A percentile compares a stretch with the other conserved stretches of the same genome.
Conservation (phyloP, 345 rosid species). For the Arabis hirsuta region DNA sequence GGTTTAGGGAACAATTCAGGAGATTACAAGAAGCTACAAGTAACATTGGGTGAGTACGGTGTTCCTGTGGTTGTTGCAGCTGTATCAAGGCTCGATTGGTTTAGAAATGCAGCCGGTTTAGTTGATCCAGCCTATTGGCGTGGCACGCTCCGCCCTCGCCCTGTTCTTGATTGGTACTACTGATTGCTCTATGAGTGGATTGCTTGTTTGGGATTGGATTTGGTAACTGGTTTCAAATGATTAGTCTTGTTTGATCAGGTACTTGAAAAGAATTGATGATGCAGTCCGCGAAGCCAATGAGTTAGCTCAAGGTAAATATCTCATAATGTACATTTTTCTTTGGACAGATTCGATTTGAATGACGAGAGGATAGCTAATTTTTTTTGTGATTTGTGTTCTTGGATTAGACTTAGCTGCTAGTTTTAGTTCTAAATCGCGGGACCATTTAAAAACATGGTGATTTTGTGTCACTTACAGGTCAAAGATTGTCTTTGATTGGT, state of each 20-base stretch:
- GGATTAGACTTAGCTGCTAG: conserved; percentile 10
- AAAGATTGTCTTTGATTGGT: conserved; percentile 73
- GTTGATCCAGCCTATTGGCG: conserved; percentile 89
- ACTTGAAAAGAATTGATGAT: conserved; percentile 69
- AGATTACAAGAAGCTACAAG: conserved; percentile 71
- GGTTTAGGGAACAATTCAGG: conserved; percentile 89
- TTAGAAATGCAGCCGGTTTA: conserved; percentile 92
- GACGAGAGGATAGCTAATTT: neutral
- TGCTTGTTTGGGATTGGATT: conserved; percentile 19
- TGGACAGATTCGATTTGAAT: neutral
- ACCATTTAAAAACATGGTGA: conserved; percentile 4
- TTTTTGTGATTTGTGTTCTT: conserved; percentile 2
- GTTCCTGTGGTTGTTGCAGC: conserved; percentile 74
- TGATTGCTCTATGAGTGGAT: neutral
- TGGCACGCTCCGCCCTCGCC: conserved; percentile 83
- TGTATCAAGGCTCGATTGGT: conserved; percentile 84
- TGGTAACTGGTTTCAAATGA: conserved; percentile 5
- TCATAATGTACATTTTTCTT: neutral
- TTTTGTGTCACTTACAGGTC: conserved; percentile 48
- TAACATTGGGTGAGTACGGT: conserved; percentile 60
- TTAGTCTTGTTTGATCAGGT: conserved; percentile 51
- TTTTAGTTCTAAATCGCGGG: conserved; percentile 2
- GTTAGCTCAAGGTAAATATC: conserved; percentile 57
- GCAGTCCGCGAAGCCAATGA: conserved; percentile 80
- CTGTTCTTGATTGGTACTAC: conserved; percentile 94